Evolutionary conservation across 2,329 filamentous ascomycete species (phyloP), one percentile per base, ranked within the genome.

Genomic region (Colletotrichum scovillei): DNA sequence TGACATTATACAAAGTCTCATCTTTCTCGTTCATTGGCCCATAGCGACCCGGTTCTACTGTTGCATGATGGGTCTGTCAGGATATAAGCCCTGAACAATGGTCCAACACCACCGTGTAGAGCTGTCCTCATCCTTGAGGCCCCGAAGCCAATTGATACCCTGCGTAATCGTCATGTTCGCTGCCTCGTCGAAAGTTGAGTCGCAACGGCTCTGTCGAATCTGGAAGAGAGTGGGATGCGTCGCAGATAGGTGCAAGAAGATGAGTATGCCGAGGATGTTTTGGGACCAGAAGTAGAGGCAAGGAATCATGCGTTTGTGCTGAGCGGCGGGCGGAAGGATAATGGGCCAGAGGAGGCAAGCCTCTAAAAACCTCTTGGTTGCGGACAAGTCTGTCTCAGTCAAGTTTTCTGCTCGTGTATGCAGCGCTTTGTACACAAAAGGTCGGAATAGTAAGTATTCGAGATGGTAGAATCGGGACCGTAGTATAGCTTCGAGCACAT

Each of bases 261-360:
- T 76, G 28, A 92, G 81, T 28, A 91, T 87, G 4, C 88, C 88
- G 57, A 92, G 83, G 55, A 92, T 84, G 73, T 90, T 91, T 75
- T 92, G 89, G 9, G 89, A 89, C 87, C 90, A 92, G 67, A 90
- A 89, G 77, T 91, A 92, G 1, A 89, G 77, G 69, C 88, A 87
- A 0, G 90, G 90, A 0, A 92, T 81, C 5, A 92, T 83, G 46
- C 90, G 82, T 79, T 92, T 92, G 78, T 87, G 87, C 66, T 86
- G 83, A 74, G 87, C 88, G 0, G 88, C 85, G 0, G 90, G 90
- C 8, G 88, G 87, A 81, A 91, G 86, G 26, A 86, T 84, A 28
- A 92, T 83, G 1, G 90, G 90, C 90, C 90, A 92, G 69, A 87
- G 84, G 16, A 92, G 81, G n/a, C 86, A 87, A 1, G 88, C 85